Base-by-base conservation (phyloP, 768 basidiomycete genomes). In the Kwoniella newhampshirensis region DNA sequence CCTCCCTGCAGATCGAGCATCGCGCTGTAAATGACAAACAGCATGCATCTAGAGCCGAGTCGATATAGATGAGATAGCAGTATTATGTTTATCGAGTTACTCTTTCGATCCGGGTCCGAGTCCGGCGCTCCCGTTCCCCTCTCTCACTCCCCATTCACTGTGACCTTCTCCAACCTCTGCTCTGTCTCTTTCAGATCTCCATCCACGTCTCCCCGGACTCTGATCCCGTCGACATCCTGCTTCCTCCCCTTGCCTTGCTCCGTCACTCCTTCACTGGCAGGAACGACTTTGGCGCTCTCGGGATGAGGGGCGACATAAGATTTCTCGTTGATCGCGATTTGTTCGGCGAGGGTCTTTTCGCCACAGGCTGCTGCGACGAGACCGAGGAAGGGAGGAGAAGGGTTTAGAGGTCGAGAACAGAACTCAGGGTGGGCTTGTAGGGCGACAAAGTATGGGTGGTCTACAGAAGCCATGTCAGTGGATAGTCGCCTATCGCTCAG, bases 381-480 rank as follows among this genome's bases (percentile, higher is more conserved):
- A 13, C 96, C 96, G 51, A 99, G 86, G 85, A 97, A 97, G 0
- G 92, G 87, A 0, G 96, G 96, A 0, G 91, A 96, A 1, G 96
- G 96, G 78, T 99, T 98, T 40, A 99, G 81, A 1, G 96, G 96
- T 26, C 96, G 86, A 21, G 96, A 93, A 80, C 94, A 98, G 79
- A 99, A 93, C 77, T 99, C 96, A 0, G 96, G 96, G 71, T 99
- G 96, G 0, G 96, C 90, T 79, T 99, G 96, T 41, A 99, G 81
- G 21, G 85, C 96, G 41, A 94, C 79, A 73, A 93, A 98, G 81
- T 84, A 99, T 1, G 91, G 89, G 77, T 99, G 96, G 65, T 89
- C 93, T 90, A 63, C 20, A 15, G 32, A 32, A 36, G 36, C 26
- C 18, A 11, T 23, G 25, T 44, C 42, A 25, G 20, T 44, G 18